These are phyloP conservation scores for Backusella liffmaniae DNA, from an alignment of 192 early-diverging fungal genomes.

Conservation along the genomic window DNA sequence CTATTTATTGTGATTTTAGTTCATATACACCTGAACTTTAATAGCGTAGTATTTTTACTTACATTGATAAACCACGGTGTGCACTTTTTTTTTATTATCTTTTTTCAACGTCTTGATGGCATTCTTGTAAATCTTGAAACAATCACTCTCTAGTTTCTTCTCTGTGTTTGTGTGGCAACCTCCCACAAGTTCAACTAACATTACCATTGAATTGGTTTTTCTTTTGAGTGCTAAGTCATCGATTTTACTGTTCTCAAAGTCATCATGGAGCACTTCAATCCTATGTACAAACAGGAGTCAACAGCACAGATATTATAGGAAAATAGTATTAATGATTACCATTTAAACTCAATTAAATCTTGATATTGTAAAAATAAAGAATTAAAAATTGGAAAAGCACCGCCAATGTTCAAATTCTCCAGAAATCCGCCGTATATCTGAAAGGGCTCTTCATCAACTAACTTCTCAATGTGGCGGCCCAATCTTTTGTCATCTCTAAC, in stretches of 20 bases:
- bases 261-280: neutral
- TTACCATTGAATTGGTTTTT: neutral
- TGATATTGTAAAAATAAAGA: conserved; percentile 7
- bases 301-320: neutral
- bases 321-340: neutral
- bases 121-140: conserved; percentile 2
- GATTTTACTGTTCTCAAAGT: neutral
- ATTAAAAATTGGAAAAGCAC: too few species aligned
- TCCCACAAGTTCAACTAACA: neutral
- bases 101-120: neutral
- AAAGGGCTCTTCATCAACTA: too few species aligned
- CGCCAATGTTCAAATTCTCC: too few species aligned
- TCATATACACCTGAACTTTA: neutral
- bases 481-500: too few species aligned
- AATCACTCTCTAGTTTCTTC: neutral
- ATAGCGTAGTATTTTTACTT: neutral
- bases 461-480: too few species aligned
- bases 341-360: conserved; percentile 1
- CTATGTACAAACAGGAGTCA: neutral
- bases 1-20: neutral
- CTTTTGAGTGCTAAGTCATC: neutral
- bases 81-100: neutral
- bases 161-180: neutral
- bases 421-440: too few species aligned
- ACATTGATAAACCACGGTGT: neutral